Conservation (phyloP, 2,329 filamentous ascomycete species). For the Colletotrichum somersetense region DNA sequence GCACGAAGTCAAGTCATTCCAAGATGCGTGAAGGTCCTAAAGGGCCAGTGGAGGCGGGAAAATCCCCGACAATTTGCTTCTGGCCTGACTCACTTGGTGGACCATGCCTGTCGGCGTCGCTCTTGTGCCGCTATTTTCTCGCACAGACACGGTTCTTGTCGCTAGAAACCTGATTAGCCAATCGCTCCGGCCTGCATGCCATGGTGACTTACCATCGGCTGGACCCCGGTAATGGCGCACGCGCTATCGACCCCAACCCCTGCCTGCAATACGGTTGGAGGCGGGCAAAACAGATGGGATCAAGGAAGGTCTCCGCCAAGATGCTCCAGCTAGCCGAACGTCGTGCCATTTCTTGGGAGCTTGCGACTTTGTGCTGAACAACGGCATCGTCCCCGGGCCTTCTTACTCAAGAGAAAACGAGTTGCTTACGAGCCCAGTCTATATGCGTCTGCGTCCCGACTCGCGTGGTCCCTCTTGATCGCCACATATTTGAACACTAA, state of each 20-base stretch:
- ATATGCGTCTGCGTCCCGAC: slow-evolving; percentile 9
- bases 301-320: slow-evolving; percentile 33
- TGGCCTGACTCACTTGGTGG: slow-evolving; percentile 34
- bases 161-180: slow-evolving; percentile 30
- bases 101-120: slow-evolving; percentile 11
- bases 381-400: slow-evolving; percentile 24
- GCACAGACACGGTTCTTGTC: slow-evolving; percentile 41
- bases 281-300: slow-evolving; percentile 38
- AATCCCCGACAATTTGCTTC: slow-evolving; percentile 31
- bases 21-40: too few relatives aligned
- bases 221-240: slow-evolving; percentile 29
- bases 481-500: slow-evolving; percentile 13
- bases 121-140: slow-evolving; percentile 6
- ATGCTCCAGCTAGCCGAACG: slow-evolving; percentile 25
- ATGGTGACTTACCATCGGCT: slow-evolving; percentile 25
- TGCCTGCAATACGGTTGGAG: slow-evolving; percentile 34
- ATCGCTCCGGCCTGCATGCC: slow-evolving; percentile 26
- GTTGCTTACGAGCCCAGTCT: background rate
- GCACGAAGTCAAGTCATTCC: background rate
- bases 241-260: slow-evolving; percentile 37
- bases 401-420: slow-evolving; percentile 16
- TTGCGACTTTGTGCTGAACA: slow-evolving; percentile 28
- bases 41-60: slow-evolving; percentile 24
- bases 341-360: slow-evolving; percentile 24
- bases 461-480: slow-evolving; percentile 23